phyloP scores from a whole-genome alignment of 176 grass and related monocot species.

The Avena insularis region DNA sequence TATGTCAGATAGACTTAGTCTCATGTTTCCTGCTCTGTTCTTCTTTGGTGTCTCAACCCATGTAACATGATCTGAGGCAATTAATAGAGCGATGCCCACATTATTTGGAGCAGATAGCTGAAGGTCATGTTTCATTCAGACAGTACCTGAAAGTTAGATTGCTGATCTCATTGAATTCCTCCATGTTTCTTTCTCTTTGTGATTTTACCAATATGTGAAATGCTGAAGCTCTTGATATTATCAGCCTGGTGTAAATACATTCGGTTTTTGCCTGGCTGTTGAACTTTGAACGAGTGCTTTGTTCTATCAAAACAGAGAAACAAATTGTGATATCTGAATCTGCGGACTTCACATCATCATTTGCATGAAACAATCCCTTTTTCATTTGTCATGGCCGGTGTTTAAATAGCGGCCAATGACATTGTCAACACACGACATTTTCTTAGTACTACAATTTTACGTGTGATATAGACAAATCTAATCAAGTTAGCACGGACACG shows the following conservation, averaged over 20 bases:
- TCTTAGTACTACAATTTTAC: neutral
- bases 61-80: constrained; percentile 11
- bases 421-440: no score
- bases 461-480: neutral
- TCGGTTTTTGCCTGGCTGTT: neutral
- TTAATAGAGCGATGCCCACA: neutral
- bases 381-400: no score
- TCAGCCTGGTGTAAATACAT: neutral
- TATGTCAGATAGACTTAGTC: constrained; percentile 18
- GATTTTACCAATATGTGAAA: neutral
- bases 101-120: constrained; percentile 21
- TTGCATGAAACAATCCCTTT: no score
- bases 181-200: neutral
- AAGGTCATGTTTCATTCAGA: constrained; percentile 28
- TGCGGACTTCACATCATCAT: no score
- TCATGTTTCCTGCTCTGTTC: neutral
- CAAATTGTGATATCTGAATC: no score
- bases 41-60: neutral
- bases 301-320: neutral
- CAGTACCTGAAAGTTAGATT: neutral
- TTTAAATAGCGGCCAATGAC: no score
- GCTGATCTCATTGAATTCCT: neutral
- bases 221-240: neutral
- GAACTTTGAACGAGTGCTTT: neutral
- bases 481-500: neutral